Conservation (phyloP, 768 basidiomycete genomes). For the Holtermanniella nyarrowii region DNA sequence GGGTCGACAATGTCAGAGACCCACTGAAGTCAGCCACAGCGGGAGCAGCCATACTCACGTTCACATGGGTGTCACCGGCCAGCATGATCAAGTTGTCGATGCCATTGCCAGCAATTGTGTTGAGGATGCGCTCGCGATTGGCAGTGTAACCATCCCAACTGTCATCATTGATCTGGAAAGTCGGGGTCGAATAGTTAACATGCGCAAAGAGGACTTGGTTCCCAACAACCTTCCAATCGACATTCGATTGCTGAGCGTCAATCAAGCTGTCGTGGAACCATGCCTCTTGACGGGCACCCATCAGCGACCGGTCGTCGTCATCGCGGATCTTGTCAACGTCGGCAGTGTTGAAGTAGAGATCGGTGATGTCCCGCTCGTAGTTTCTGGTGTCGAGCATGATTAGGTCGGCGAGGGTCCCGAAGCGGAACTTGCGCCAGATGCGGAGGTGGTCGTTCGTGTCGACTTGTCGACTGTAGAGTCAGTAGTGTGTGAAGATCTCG, state of each 20-base stretch:
- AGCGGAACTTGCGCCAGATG: conserved; percentile 57
- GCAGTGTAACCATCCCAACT: conserved; percentile 56
- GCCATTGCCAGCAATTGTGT: conserved; percentile 47
- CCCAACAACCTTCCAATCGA: conserved; percentile 51
- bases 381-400: conserved; percentile 57
- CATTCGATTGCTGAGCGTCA: conserved; percentile 46
- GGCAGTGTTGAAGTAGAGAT: conserved; percentile 50
- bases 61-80: conserved; percentile 53
- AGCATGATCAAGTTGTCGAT: conserved; percentile 52
- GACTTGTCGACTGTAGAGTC: conserved; percentile 44
- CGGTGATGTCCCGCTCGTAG: conserved; percentile 53
- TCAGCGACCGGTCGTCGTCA: conserved; percentile 47
- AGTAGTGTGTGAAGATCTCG: not conserved
- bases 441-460: conserved; percentile 50
- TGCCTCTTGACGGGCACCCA: conserved; percentile 51
- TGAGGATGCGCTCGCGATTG: conserved; percentile 49
- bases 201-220: conserved; percentile 54
- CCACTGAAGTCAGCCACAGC: conserved; percentile 44
- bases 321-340: conserved; percentile 46
- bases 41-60: conserved; percentile 2
- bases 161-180: conserved; percentile 38
- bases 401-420: conserved; percentile 54
- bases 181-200: conserved; percentile 40
- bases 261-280: conserved; percentile 50
- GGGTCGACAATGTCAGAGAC: conserved; percentile 51